These are phyloP conservation scores for Alternaria viburni DNA, from an alignment of 2,329 filamentous ascomycete species.

Conservation along the genomic window DNA sequence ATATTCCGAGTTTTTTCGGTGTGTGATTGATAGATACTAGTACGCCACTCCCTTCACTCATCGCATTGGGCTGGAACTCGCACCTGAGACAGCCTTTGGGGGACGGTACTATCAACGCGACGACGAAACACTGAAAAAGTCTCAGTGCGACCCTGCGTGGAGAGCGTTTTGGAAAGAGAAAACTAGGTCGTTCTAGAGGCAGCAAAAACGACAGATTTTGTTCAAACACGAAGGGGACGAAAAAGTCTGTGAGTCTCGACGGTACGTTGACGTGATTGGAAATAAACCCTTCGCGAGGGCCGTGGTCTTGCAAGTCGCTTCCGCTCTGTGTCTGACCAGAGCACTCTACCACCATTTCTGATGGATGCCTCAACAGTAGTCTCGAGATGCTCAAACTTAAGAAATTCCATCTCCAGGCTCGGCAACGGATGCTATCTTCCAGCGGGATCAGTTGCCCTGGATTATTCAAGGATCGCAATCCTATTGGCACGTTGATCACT, in stretches of 20 bases:
- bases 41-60: not conserved
- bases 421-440: not conserved
- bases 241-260: not conserved
- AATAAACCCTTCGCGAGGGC: not conserved
- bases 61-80: not conserved
- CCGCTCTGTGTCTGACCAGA: not conserved
- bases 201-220: not conserved
- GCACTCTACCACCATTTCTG: not conserved
- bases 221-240: not conserved
- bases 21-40: not conserved
- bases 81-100: not conserved
- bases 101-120: not conserved
- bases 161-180: not conserved
- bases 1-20: not conserved
- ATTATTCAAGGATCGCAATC: not conserved
- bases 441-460: not conserved
- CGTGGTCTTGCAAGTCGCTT: not conserved
- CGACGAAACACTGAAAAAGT: not conserved
- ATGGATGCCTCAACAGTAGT: not conserved
- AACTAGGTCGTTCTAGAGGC: not conserved
- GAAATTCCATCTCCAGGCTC: not conserved
- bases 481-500: slow-evolving; percentile 6
- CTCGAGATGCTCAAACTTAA: not conserved
- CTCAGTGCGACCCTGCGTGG: not conserved
- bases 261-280: not conserved